Base-by-base conservation (phyloP, 139 green algal genomes). In the Chara braunii region DNA sequence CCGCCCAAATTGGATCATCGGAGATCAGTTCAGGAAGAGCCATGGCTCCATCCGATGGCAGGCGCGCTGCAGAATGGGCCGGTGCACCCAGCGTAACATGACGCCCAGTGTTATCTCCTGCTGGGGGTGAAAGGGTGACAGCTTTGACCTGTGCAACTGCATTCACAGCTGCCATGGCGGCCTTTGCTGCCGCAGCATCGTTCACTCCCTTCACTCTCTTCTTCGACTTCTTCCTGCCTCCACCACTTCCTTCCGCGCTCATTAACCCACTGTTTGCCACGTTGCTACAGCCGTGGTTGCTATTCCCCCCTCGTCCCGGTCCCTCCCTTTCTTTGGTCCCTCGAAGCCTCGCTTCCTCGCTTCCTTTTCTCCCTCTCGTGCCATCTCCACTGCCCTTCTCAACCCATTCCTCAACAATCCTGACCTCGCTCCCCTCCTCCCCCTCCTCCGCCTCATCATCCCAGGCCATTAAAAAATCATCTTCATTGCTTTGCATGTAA, bases 401-500 rank as follows among this genome's bases (percentile, higher is more conserved):
- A 18, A 37, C 23, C 14, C 11, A 18, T 2, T 34, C 34, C n/a
- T 74, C 11, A 11, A 30, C 28, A 11, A 11, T 26, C 12, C 28
- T 58, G 50, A 30, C 31, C 55, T 22, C 28, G 2, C 23, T 55
- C 18, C 4, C 11, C 5, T 37, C 8, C n/a, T 9, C 29, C 4
- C 14, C 40, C 24, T 18, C 26, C 61, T 32, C 26, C 26, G 52
- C 50, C 51, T 22, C 9, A 4, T n/a, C 12, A n/a, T 53, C 34
- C 31, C 51, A 0, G 23, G 26, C 42, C 3, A 9, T 3, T 8
- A 11, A 26, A 23, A 40, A 23, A 26, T 71, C 24, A 12, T 72
- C 26, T 22, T 60, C 56, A 34, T 60, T 63, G 31, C 64, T 73
- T 22, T 73, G 64, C 64, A 73, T 73, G 32, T 73, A 73, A 4